A percentile compares a stretch with the other conserved stretches of the same genome.
phyloP scores from a whole-genome alignment of 2,329 filamentous ascomycete species.

The Coniosporium tulheliwenetii region DNA sequence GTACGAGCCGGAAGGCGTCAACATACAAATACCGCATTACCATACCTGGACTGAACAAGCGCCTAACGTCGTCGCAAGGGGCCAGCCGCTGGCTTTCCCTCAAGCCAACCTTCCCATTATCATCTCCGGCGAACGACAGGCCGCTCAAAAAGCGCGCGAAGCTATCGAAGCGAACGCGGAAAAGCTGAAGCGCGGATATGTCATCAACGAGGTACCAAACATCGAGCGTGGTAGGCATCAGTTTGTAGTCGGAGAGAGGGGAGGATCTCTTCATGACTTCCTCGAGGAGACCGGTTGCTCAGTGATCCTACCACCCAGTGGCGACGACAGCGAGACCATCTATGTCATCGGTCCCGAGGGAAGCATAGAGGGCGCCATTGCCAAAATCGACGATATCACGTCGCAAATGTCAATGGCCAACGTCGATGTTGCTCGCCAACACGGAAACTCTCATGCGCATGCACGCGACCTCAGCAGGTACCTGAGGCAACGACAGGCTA shows the following conservation, averaged over 20 bases:
- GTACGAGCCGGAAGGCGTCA: slow-evolving; percentile 57
- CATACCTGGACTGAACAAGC: slow-evolving; percentile 56
- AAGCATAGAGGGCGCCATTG: slow-evolving; percentile 57
- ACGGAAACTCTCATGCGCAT: slow-evolving; percentile 60
- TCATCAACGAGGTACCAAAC: slow-evolving; percentile 54
- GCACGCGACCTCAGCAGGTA: slow-evolving; percentile 81
- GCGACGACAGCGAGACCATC: slow-evolving; percentile 67
- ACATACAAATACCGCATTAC: slow-evolving; percentile 70
- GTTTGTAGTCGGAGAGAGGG: slow-evolving; percentile 81
- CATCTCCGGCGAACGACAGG: slow-evolving; percentile 69
- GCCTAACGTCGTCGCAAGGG: slow-evolving; percentile 23
- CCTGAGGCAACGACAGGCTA: slow-evolving; percentile 63
- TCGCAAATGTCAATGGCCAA: slow-evolving; percentile 73
- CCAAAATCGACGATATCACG: slow-evolving; percentile 77
- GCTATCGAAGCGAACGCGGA: slow-evolving; percentile 67
- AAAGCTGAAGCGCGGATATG: slow-evolving; percentile 60
- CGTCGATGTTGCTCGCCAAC: slow-evolving; percentile 68
- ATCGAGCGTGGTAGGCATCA: slow-evolving; percentile 83
- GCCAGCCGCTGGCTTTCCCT: slow-evolving; percentile 52
- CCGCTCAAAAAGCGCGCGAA: slow-evolving; percentile 63
- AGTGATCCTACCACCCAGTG: slow-evolving; percentile 61
- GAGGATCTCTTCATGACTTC: slow-evolving; percentile 70
- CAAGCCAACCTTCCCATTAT: slow-evolving; percentile 65
- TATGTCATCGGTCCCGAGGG: slow-evolving; percentile 70
- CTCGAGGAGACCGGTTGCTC: slow-evolving; percentile 80